Base-by-base conservation (phyloP, 2,329 filamentous ascomycete genomes). In the Chaetoscypha palmicola region DNA sequence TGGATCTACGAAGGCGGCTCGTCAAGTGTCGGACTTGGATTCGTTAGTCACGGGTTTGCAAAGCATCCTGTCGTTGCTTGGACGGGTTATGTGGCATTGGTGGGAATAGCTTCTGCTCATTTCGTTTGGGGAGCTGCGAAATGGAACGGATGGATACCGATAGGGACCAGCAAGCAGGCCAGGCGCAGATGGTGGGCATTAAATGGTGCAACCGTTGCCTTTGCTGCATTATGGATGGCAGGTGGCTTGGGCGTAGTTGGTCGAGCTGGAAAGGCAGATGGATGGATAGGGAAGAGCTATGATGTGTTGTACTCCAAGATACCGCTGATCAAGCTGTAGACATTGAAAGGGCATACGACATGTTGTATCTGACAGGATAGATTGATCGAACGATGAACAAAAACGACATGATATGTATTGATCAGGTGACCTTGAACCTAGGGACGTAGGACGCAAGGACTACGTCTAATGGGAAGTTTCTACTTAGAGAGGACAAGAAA, bases 41-140 rank as follows among this genome's bases (percentile, higher is more conserved):
- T 86, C 62, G 81, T 96, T 5, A 79, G 82, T 10, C 90, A 97
- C 65, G 87, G 86, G 2, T 92, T 96, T 59, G 80, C 84, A 22
- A 74, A 77, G 11, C 82, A 86, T 57, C 80, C 82, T 0, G 53
- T 72, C 1, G 62, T 83, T 7, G 78, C 84, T n/a, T 83, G 79
- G 62, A 55, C 73, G 1, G 81, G 83, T 1, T 95, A 94, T 62
- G 58, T 69, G 1, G 73, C 79, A 1, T 69, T 96, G 38, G 68
- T 95, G 5, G 69, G 68, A 12, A 66, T 82, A 0, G 84, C 80
- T 0, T 80, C 77, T 19, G 86, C 81, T 47, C 90, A 96, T 67
- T 80, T 90, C 62, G 77, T 86, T 5, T 94, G 88, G 78, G 90
- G 90, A 2, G 78, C 79, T 66, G 86, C 87, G n/a, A 83, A 79